A percentile compares a stretch with the other conserved stretches of the same genome.
phyloP scores from a whole-genome alignment of 164 flowering plant genomes.

The Berberis vulgaris region DNA sequence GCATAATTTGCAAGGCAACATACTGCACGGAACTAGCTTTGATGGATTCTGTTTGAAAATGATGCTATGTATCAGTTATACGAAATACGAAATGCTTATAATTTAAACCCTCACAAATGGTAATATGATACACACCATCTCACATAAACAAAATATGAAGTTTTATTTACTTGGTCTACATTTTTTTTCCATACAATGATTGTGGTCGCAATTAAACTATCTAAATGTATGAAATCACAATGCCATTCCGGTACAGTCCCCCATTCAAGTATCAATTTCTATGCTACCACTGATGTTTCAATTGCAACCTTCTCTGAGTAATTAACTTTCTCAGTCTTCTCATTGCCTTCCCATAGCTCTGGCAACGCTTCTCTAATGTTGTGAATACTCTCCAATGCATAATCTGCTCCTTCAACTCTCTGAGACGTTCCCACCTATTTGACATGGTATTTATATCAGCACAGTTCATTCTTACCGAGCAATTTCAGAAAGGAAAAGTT shows the following conservation, averaged over 20 bases:
- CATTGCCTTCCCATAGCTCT: slow-evolving; percentile 69
- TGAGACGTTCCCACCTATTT: slow-evolving; percentile 71
- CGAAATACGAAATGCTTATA: no score
- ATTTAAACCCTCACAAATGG: no score
- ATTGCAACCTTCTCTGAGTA: slow-evolving; percentile 44
- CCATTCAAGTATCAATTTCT: slow-evolving; percentile 1
- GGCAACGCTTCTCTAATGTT: slow-evolving; percentile 87
- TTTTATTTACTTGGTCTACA: no score
- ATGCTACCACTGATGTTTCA: slow-evolving; percentile 64
- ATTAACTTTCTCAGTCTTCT: slow-evolving; percentile 31
- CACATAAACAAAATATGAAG: no score
- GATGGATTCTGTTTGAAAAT: no score
- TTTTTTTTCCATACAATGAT: no score
- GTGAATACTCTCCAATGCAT: slow-evolving; percentile 86
- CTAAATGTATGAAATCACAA: no score
- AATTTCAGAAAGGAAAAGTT: not conserved
- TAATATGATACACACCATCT: no score
- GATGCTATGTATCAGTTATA: no score
- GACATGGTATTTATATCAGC: not conserved
- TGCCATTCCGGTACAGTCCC: not conserved
- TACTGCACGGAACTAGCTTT: no score
- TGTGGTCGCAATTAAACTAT: no score
- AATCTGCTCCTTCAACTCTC: slow-evolving; percentile 56
- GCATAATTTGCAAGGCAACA: no score
- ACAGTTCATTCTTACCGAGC: not conserved